A percentile compares a stretch with the other conserved stretches of the same genome.
Evolutionary conservation across 441 rosid genomes (phyloP).

Genomic region (Euphorbia neoarborescens): DNA sequence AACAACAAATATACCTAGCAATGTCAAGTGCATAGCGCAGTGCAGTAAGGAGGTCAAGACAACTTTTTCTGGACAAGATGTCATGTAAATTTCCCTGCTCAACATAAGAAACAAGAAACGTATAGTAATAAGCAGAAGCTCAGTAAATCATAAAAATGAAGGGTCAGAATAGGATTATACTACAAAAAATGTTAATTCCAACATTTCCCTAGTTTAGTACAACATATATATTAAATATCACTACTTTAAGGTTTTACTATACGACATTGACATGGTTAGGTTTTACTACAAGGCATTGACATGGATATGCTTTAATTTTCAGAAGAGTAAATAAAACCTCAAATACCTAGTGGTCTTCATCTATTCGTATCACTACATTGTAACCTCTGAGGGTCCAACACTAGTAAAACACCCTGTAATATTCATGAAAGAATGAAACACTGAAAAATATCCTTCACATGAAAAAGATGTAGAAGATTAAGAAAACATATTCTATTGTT

Average conservation of each 20-base stretch:
- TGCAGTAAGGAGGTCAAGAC: conserved; percentile 43
- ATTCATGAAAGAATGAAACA: neutral
- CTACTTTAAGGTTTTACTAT: too few relatives aligned
- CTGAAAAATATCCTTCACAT: too few relatives aligned
- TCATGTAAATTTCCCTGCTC: conserved; percentile 40
- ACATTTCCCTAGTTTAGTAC: neutral
- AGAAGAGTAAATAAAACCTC: too few relatives aligned
- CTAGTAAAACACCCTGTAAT: neutral
- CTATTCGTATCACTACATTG: neutral
- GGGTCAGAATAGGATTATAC: neutral
- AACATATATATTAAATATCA: neutral
- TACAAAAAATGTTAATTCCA: neutral
- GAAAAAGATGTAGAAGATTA: neutral
- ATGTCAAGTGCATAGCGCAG: conserved; percentile 53
- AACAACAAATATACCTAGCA: conserved; percentile 32
- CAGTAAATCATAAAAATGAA: neutral
- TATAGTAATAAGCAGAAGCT: neutral
- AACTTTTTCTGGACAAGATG: conserved; percentile 28
- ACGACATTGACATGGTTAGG: neutral
- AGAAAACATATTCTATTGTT: neutral
- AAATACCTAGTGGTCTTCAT: neutral
- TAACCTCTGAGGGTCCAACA: neutral
- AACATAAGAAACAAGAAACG: neutral
- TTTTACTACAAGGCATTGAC: neutral
- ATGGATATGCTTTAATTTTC: neutral